Base-by-base conservation (phyloP, 2,329 filamentous ascomycete species). In the Aspergillus eucalypticola region DNA sequence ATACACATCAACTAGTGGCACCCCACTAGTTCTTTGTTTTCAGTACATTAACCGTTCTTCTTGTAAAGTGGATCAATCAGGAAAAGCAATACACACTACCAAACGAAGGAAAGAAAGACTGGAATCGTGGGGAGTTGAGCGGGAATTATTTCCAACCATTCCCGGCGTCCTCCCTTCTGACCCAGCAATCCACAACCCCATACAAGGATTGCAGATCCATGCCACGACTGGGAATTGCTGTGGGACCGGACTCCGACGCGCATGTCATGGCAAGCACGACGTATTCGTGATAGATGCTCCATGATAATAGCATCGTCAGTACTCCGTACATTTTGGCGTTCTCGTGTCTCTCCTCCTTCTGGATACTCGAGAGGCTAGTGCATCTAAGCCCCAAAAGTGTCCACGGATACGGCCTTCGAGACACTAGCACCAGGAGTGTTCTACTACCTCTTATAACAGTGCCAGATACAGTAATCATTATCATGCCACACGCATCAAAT, bases 141-240 rank as follows among this genome's bases (percentile, higher is more conserved):
- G 55, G 55, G 25, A 21, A 52, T 51, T 25, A 42, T 21, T 29
- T 51, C 44, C 46, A 57, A 27, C 55, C 46, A 51, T 51, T 57
- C 46, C 23, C 10, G 15, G 15, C 3, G 13, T 15, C 4, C n/a
- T 44, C 55, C 55, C 7, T 57, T 25, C 15, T 39, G 7, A 29
- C 19, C 23, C 55, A 35, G 25, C 53, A 32, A 42, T 38, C 27
- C 25, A 21, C n/a, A 8, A 39, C 19, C 51, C 51, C 44, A 4
- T 27, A 17, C n/a, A 29, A 25, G 25, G 51, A 52, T 25, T 56
- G 58, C 39, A 56, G 56, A 59, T 56, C 56, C 52, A 56, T 61
- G 53, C 60, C 49, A 25, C 19, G 15, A 39, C 21, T 13, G 32
- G 32, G 52, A 52, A 32, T 54, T 58, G 15, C 29, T 25, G 44